phyloP scores from a whole-genome alignment of 139 green algal genomes.

The Chlorella sp. region DNA sequence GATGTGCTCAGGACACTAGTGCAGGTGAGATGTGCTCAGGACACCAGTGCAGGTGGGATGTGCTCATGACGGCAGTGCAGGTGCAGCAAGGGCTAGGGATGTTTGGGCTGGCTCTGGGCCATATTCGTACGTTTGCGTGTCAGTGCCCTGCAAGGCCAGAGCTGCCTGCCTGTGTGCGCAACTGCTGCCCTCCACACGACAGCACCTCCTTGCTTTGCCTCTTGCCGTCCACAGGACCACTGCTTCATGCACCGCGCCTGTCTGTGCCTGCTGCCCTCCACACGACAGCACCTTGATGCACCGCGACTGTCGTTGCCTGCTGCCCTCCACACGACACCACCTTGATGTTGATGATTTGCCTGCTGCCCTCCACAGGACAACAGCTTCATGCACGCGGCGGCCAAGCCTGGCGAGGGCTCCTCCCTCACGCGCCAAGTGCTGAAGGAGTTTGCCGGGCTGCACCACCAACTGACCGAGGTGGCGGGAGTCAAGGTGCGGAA shows the following conservation, averaged over 20 bases:
- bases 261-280: neutral
- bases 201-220: neutral
- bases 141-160: no score
- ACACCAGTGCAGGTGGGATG: no score
- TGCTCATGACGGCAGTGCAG: no score
- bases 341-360: neutral
- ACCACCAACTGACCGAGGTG: slow-evolving; percentile 74
- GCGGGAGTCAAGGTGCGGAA: slow-evolving; percentile 44
- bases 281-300: neutral
- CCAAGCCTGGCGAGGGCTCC: slow-evolving; percentile 17
- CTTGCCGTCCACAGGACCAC: neutral
- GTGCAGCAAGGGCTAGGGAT: no score
- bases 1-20: no score
- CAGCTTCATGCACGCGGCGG: slow-evolving; percentile 75
- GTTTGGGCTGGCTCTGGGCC: no score
- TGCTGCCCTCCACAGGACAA: slow-evolving; percentile 55
- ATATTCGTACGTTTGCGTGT: no score
- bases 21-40: no score
- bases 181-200: neutral
- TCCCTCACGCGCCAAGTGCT: slow-evolving; percentile 37
- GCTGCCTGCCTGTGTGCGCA: no score
- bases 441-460: slow-evolving; percentile 70
- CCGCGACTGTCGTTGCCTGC: neutral
- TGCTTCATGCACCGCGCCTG: no score
- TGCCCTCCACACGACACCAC: neutral